Percentiles rank a stretch among this genome's conserved stretches.
phyloP scores from a whole-genome alignment of 805 yeast genomes.

The Schizosaccharomyces japonicus region DNA sequence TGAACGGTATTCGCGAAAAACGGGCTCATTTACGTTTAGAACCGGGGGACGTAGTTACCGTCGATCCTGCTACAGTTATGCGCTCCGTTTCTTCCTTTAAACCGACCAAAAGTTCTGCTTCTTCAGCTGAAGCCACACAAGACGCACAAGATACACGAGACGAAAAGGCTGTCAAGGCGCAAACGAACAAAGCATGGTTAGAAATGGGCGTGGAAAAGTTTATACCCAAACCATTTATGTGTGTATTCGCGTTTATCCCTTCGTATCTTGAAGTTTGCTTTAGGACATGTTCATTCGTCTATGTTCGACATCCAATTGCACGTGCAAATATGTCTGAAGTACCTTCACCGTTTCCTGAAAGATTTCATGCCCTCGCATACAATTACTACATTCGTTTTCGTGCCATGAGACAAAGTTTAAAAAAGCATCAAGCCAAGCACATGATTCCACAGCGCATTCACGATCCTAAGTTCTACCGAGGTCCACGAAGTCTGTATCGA shows the following conservation, averaged over 20 bases:
- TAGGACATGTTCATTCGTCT: slow-evolving; percentile 86
- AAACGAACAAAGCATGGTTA: background rate
- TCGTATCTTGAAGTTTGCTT: slow-evolving; percentile 78
- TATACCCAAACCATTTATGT: slow-evolving; percentile 71
- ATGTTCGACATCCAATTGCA: slow-evolving; percentile 87
- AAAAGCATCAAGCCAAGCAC: background rate
- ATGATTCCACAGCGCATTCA: background rate
- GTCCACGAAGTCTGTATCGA: background rate
- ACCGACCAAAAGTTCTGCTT: background rate
- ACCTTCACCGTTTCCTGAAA: slow-evolving; percentile 63
- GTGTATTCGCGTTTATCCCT: slow-evolving; percentile 80
- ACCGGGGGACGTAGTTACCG: slow-evolving; percentile 72
- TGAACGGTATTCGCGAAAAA: slow-evolving; percentile 37
- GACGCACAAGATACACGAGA: background rate
- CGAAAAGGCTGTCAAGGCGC: background rate
- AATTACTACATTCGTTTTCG: slow-evolving; percentile 53
- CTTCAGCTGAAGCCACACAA: background rate
- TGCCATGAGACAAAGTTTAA: background rate
- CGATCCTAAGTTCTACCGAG: background rate
- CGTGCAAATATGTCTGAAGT: slow-evolving; percentile 94
- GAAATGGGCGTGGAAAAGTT: background rate
- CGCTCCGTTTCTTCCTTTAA: slow-evolving; percentile 28
- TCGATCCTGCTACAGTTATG: slow-evolving; percentile 64
- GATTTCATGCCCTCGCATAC: slow-evolving; percentile 77
- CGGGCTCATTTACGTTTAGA: slow-evolving; percentile 18